These are phyloP conservation scores for Aspergillus nanangensis DNA, from an alignment of 495 filamentous ascomycete genomes.

Conservation along the genomic window DNA sequence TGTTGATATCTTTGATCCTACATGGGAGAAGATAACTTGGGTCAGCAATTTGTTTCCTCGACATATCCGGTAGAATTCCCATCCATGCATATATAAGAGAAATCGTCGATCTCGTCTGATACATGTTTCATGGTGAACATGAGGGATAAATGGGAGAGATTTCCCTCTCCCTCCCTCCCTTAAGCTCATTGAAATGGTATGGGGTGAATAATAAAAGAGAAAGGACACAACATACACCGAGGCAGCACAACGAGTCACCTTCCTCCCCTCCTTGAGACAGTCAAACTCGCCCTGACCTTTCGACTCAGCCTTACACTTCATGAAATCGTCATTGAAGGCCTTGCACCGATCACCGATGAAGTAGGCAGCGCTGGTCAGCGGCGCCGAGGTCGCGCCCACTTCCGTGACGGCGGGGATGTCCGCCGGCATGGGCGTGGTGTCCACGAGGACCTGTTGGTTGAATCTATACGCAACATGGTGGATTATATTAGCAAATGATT, in stretches of 20 bases:
- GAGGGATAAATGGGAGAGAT: too few relatives aligned
- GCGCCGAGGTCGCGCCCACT: conserved; percentile 85
- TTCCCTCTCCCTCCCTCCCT: conserved; percentile 7
- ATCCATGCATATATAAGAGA: conserved; percentile 1
- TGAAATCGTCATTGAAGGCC: conserved; percentile 96
- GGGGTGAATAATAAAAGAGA: not conserved
- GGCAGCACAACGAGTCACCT: conserved; percentile 92
- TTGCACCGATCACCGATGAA: conserved; percentile 96
- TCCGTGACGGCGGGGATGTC: conserved; percentile 88
- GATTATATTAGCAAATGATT: not conserved
- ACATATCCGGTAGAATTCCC: too few relatives aligned
- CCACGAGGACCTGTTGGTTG: conserved; percentile 86
- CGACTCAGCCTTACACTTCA: conserved; percentile 95
- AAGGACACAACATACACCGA: conserved; percentile 78
- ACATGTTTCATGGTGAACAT: too few relatives aligned
- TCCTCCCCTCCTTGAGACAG: conserved; percentile 91
- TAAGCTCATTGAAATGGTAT: not conserved
- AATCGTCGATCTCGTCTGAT: too few relatives aligned
- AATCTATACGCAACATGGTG: conserved; percentile 57
- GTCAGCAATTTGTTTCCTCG: too few relatives aligned
- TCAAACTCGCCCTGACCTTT: conserved; percentile 86
- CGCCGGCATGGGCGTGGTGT: conserved; percentile 91
- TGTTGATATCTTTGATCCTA: conserved; percentile 94
- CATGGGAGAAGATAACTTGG: not conserved
- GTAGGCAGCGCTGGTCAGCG: conserved; percentile 85